Conservation (phyloP, 2,329 filamentous ascomycete genomes). For the Basipetospora sp. region DNA sequence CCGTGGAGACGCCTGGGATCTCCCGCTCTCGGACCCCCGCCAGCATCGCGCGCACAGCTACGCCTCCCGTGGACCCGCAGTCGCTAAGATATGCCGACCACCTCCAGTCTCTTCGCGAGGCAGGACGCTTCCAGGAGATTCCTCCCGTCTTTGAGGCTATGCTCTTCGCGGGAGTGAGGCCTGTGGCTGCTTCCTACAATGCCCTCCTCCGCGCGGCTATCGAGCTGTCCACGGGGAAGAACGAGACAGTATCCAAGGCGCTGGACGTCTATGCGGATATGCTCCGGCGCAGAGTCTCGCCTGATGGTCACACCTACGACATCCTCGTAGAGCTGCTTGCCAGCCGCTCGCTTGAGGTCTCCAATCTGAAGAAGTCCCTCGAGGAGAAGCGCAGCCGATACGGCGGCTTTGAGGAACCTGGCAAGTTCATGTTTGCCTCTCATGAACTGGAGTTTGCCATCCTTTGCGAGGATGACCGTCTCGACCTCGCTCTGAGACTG, state of each 20-base stretch:
- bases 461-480: conserved; percentile 70
- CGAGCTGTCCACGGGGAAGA: conserved; percentile 61
- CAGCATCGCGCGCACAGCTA: conserved; percentile 39
- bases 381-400: conserved; percentile 75
- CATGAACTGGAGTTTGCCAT: conserved; percentile 79
- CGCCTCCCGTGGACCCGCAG: conserved; percentile 48
- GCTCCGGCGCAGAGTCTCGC: conserved; percentile 68
- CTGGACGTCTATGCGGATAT: conserved; percentile 94
- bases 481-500: conserved; percentile 70
- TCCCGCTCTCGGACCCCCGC: conserved; percentile 28
- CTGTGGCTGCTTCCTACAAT: conserved; percentile 80
- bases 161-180: conserved; percentile 66
- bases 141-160: conserved; percentile 82
- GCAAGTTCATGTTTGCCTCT: conserved; percentile 77
- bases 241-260: conserved; percentile 76
- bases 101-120: conserved; percentile 57
- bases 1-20: conserved; percentile 24
- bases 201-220: conserved; percentile 75
- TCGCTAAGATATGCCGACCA: conserved; percentile 62
- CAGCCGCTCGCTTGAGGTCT: conserved; percentile 64
- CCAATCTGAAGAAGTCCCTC: conserved; percentile 54
- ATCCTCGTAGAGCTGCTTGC: conserved; percentile 74
- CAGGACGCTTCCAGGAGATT: conserved; percentile 69
- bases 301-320: conserved; percentile 75
- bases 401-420: conserved; percentile 68